Evolutionary conservation across 2,329 filamentous ascomycete genomes (phyloP).

Genomic region (Hymenoscyphus scutula): DNA sequence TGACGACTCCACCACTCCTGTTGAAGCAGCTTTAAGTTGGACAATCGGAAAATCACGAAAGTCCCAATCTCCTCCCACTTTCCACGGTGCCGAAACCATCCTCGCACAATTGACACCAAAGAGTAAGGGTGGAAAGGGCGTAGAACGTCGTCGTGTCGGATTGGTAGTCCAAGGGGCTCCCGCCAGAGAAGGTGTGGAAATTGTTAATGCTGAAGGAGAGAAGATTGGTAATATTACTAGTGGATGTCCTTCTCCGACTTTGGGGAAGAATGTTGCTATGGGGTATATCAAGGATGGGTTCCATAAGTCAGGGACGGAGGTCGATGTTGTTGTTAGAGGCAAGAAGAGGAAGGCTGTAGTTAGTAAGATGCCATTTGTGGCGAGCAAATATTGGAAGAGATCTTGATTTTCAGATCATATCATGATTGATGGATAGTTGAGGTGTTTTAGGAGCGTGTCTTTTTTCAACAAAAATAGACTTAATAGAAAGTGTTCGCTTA

Average conservation of each 20-base stretch:
- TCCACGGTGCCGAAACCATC: constrained; percentile 80
- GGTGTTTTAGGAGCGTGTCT: background rate
- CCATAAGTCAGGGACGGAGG: constrained; percentile 67
- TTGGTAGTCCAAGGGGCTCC: constrained; percentile 82
- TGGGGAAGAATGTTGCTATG: constrained; percentile 94
- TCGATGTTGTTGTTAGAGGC: constrained; percentile 63
- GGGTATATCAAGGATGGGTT: constrained; percentile 68
- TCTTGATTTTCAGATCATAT: background rate
- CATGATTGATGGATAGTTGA: background rate
- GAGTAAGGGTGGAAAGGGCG: constrained; percentile 68
- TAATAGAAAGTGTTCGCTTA: background rate
- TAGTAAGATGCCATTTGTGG: constrained; percentile 69
- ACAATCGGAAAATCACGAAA: constrained; percentile 79
- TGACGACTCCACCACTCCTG: constrained; percentile 71
- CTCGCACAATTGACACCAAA: constrained; percentile 72
- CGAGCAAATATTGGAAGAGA: constrained; percentile 57
- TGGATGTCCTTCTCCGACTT: constrained; percentile 81
- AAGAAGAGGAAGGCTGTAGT: constrained; percentile 65
- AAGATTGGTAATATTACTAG: constrained; percentile 81
- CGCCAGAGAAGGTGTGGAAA: constrained; percentile 82
- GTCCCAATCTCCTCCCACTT: constrained; percentile 54
- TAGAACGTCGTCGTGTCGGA: constrained; percentile 73
- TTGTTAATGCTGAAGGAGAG: constrained; percentile 62
- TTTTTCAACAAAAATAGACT: constrained; percentile 2
- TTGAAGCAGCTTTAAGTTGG: constrained; percentile 69